phyloP scores from a whole-genome alignment of 2,329 filamentous ascomycete genomes.

The Trichoderma sp. region DNA sequence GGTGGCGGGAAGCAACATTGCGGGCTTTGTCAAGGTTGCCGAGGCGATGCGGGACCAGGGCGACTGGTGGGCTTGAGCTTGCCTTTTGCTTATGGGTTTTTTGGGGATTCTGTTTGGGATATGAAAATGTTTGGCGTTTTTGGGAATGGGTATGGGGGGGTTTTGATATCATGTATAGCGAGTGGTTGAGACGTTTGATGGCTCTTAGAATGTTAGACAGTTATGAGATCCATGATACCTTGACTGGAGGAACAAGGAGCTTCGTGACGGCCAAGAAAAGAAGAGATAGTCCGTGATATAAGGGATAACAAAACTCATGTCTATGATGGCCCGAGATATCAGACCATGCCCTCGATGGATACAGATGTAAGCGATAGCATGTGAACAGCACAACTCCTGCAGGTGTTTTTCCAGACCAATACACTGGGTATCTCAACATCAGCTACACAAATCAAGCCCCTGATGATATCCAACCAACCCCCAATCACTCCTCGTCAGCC shows the following conservation, averaged over 20 bases:
- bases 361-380: too few relatives aligned
- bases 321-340: too few relatives aligned
- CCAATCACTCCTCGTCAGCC: constrained; percentile 9
- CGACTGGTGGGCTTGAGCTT: constrained; percentile 71
- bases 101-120: not conserved
- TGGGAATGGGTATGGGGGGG: not conserved
- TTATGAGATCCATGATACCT: too few relatives aligned
- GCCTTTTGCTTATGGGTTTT: not conserved
- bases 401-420: not conserved
- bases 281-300: too few relatives aligned
- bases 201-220: too few relatives aligned
- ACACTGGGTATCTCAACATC: not conserved
- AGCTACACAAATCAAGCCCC: not conserved
- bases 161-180: too few relatives aligned
- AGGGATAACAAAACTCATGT: too few relatives aligned
- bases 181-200: too few relatives aligned
- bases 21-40: constrained; percentile 95
- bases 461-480: not conserved
- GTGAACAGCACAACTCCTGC: too few relatives aligned
- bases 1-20: constrained; percentile 94
- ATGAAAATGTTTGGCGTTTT: constrained; percentile 22
- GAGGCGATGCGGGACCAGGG: constrained; percentile 95
- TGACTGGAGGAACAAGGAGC: too few relatives aligned
- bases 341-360: too few relatives aligned
- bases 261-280: too few relatives aligned